A percentile compares a stretch with the other conserved stretches of the same genome.
Conservation (phyloP, 164 flowering plant genomes). For the Sedum album region DNA sequence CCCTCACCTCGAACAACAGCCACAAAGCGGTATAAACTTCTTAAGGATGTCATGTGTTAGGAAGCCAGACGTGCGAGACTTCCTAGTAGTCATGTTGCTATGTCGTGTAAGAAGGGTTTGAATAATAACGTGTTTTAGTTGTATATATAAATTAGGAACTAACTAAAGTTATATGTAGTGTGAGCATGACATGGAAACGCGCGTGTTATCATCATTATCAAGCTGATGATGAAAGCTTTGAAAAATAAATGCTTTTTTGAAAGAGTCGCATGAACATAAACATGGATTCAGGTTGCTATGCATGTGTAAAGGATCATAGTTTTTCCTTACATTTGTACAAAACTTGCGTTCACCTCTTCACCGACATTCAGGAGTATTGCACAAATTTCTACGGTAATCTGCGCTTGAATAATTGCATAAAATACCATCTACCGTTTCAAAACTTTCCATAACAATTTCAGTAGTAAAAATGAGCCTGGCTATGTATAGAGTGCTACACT, state of each 20-base stretch:
- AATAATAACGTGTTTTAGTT: not conserved
- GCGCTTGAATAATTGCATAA: not conserved
- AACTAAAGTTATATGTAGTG: not conserved
- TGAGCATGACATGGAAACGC: not conserved
- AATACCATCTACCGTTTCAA: not conserved
- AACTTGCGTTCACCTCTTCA: too few species aligned
- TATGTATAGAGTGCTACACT: not conserved
- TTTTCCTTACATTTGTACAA: too few species aligned
- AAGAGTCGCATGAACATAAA: not conserved
- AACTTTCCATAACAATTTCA: not conserved
- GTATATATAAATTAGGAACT: conserved; percentile 4
- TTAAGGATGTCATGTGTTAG: conserved; percentile 95
- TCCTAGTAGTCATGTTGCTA: not conserved
- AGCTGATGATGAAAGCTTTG: not conserved
- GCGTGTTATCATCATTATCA: not conserved
- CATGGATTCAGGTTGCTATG: not conserved
- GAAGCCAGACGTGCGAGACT: not conserved
- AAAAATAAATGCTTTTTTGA: not conserved
- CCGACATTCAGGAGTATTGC: too few species aligned
- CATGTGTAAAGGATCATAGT: too few species aligned
- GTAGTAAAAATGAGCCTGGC: not conserved
- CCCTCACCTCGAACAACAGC: conserved; percentile 67
- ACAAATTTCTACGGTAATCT: too few species aligned
- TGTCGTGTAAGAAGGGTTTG: not conserved
- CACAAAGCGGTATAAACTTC: conserved; percentile 90